Conservation (phyloP, 2,329 filamentous ascomycete genomes). For the Epichloe coenophiala region DNA sequence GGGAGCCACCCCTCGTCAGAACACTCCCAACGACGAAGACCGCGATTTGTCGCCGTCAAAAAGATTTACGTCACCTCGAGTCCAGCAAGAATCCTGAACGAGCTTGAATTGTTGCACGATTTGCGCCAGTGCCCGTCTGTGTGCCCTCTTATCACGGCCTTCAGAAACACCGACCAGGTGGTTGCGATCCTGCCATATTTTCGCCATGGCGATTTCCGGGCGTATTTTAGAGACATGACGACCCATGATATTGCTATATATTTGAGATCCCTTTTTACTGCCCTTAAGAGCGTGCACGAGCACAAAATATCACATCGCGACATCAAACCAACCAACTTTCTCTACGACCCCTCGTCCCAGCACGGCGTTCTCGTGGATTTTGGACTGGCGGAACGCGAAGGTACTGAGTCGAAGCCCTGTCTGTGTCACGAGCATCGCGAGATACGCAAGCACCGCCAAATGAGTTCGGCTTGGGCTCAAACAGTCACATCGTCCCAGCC, state of each 20-base stretch:
- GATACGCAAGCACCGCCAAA: constrained; percentile 46
- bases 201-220: constrained; percentile 84
- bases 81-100: constrained; percentile 84
- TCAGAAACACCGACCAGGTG: constrained; percentile 86
- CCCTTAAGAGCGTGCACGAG: constrained; percentile 69
- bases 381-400: constrained; percentile 80
- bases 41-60: constrained; percentile 89
- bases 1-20: constrained; percentile 19
- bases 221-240: constrained; percentile 85
- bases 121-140: constrained; percentile 72
- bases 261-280: constrained; percentile 81
- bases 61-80: constrained; percentile 99
- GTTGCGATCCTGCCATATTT: constrained; percentile 93
- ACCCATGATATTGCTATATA: constrained; percentile 80
- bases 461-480: constrained; percentile 44
- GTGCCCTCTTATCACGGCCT: constrained; percentile 94
- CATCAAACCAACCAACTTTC: constrained; percentile 95
- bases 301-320: constrained; percentile 83
- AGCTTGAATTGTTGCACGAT: constrained; percentile 84
- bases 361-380: constrained; percentile 96
- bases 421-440: constrained; percentile 57
- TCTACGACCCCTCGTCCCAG: constrained; percentile 70
- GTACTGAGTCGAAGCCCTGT: constrained; percentile 66
- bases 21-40: constrained; percentile 16
- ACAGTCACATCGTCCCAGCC: constrained; percentile 35